A percentile compares a stretch with the other conserved stretches of the same genome.
Conservation (phyloP, 164 flowering plant genomes). For the Tinospora cordifolia region DNA sequence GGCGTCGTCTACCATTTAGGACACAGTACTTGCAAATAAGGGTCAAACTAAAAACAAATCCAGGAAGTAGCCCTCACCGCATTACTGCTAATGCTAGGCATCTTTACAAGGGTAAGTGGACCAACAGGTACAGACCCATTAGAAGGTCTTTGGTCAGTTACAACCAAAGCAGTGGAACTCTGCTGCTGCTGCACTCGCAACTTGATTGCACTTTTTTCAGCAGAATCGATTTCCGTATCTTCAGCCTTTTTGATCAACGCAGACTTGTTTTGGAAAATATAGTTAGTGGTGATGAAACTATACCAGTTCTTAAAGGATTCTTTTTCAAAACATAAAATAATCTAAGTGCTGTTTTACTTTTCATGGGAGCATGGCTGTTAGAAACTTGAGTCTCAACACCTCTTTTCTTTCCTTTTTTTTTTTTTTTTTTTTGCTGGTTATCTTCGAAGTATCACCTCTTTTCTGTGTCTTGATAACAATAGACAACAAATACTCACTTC, state of each 20-base stretch:
- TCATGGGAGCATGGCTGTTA: background rate
- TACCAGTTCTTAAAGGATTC: background rate
- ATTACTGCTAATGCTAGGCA: conserved; percentile 50
- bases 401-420: no score
- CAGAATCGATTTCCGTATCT: conserved; percentile 86
- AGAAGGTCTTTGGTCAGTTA: conserved; percentile 60
- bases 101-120: conserved; percentile 63
- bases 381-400: no score
- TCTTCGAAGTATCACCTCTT: background rate
- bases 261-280: conserved; percentile 39
- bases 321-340: background rate
- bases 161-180: conserved; percentile 77
- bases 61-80: conserved; percentile 35
- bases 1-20: conserved; percentile 3
- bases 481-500: background rate
- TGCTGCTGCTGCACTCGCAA: conserved; percentile 76
- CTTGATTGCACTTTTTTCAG: conserved; percentile 96
- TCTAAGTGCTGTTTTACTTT: background rate
- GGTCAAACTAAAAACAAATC: background rate
- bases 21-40: background rate
- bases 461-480: background rate
- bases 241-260: conserved; percentile 85
- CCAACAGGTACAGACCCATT: conserved; percentile 58
- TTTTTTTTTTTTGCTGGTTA: no score
- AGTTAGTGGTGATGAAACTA: background rate